These are phyloP conservation scores for Oryza rufipogon DNA, from an alignment of 176 grass and related monocot species.

Conservation along the genomic window DNA sequence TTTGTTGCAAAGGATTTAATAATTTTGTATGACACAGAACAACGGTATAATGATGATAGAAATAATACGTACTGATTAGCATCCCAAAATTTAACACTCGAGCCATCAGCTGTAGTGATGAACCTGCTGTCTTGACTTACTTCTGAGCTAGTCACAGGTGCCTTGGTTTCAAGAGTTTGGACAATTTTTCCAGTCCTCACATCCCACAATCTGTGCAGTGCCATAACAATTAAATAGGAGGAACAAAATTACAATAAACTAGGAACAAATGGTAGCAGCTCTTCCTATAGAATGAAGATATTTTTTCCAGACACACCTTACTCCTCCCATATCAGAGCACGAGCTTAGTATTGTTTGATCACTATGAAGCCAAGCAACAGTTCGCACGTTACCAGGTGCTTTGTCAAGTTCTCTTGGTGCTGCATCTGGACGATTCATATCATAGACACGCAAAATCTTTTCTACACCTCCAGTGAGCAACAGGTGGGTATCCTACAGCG, in stretches of 20 bases:
- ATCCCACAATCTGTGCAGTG: constrained; percentile 77
- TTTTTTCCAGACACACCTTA: constrained; percentile 60
- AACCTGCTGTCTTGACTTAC: constrained; percentile 94
- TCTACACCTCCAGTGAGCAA: constrained; percentile 95
- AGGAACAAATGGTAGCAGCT: neutral
- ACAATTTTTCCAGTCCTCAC: constrained; percentile 90
- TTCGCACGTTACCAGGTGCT: constrained; percentile 83
- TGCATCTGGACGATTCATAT: constrained; percentile 96
- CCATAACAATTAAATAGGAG: constrained; percentile 16
- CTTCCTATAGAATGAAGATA: neutral
- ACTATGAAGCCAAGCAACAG: constrained; percentile 93
- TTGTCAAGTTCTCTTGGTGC: constrained; percentile 93
- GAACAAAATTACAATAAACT: neutral
- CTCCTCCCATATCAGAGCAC: constrained; percentile 93
- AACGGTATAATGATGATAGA: neutral
- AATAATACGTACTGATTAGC: constrained; percentile 75
- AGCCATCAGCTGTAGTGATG: constrained; percentile 94
- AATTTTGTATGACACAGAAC: neutral
- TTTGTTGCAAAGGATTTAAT: constrained; percentile 7
- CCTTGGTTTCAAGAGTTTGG: constrained; percentile 96
- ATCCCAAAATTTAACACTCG: constrained; percentile 97
- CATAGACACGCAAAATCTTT: constrained; percentile 87
- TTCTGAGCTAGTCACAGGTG: constrained; percentile 91
- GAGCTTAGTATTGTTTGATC: constrained; percentile 94
- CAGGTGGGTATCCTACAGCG: constrained; percentile 78